Percentiles rank a stretch among this genome's conserved stretches.
Evolutionary conservation across 106 monocot genomes (phyloP).

Genomic region (Allium cepa): DNA sequence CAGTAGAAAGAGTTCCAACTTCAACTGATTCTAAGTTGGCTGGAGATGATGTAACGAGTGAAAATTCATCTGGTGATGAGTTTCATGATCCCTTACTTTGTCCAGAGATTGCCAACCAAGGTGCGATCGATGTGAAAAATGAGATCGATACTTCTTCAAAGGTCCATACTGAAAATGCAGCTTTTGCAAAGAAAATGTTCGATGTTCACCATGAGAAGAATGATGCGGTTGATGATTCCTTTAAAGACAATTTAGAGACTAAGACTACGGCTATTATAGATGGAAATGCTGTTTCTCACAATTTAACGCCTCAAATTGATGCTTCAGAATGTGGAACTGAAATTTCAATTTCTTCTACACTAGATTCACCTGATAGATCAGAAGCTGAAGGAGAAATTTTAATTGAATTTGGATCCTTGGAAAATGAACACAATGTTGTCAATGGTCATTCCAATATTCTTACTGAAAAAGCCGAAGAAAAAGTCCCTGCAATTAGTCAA

Average conservation of each 20-base stretch:
- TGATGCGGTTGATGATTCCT: not conserved
- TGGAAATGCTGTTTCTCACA: constrained; percentile 18
- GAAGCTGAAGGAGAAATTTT: constrained; percentile 81
- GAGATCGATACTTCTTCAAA: not conserved
- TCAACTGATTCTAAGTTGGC: constrained; percentile 10
- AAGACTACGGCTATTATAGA: constrained; percentile 5
- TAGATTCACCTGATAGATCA: constrained; percentile 79
- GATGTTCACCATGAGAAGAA: constrained; percentile 11
- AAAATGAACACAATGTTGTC: constrained; percentile 19
- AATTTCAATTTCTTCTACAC: constrained; percentile 84
- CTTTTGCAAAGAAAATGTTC: constrained; percentile 3
- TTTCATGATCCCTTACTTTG: not conserved
- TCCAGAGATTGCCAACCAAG: not conserved
- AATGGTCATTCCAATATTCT: constrained; percentile 6
- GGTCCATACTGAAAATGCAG: not conserved
- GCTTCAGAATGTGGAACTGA: constrained; percentile 79
- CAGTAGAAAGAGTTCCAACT: not conserved
- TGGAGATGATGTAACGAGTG: not conserved
- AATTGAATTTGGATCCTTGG: constrained; percentile 54
- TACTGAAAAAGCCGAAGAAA: constrained; percentile 10
- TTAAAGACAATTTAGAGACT: constrained; percentile 1
- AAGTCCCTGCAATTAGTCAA: not conserved
- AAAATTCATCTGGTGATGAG: constrained; percentile 7
- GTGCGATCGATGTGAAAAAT: not conserved
- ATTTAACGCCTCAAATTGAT: constrained; percentile 29